Percentiles rank a stretch among this genome's conserved stretches.
Evolutionary conservation across 805 yeast genomes (phyloP).

Genomic region (Schizosaccharomyces octosporus): DNA sequence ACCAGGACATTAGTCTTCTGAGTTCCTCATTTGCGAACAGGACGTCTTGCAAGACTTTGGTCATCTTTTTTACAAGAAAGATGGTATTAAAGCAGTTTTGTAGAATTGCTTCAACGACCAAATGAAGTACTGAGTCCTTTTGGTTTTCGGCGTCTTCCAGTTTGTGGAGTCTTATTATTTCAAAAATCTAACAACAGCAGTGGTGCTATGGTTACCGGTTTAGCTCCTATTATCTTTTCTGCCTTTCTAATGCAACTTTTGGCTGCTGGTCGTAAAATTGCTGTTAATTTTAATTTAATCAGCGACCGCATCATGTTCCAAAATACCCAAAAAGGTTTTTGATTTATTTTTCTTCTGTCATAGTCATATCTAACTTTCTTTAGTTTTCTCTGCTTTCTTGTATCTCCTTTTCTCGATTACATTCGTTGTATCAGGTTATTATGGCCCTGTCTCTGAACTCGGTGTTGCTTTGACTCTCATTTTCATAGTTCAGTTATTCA

Average conservation of each 20-base stretch:
- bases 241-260: conserved; percentile 76
- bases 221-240: conserved; percentile 90
- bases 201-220: conserved; percentile 87
- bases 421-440: conserved; percentile 88
- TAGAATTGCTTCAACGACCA: no score
- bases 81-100: no score
- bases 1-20: neutral
- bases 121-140: neutral
- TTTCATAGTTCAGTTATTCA: conserved; percentile 74
- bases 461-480: conserved; percentile 81
- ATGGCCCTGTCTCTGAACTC: conserved; percentile 68
- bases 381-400: conserved; percentile 60
- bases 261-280: conserved; percentile 76
- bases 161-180: no score
- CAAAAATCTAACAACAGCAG: neutral
- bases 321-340: conserved; percentile 51
- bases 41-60: no score
- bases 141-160: neutral
- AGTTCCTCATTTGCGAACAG: neutral
- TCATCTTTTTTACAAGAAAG: no score
- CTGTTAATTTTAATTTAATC: conserved; percentile 65
- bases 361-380: neutral
- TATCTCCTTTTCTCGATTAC: conserved; percentile 92
- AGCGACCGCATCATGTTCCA: conserved; percentile 76
- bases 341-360: neutral